These are phyloP conservation scores for Rutidosis leptorrhynchoides DNA, from an alignment of 129 eudicot species.

Conservation along the genomic window DNA sequence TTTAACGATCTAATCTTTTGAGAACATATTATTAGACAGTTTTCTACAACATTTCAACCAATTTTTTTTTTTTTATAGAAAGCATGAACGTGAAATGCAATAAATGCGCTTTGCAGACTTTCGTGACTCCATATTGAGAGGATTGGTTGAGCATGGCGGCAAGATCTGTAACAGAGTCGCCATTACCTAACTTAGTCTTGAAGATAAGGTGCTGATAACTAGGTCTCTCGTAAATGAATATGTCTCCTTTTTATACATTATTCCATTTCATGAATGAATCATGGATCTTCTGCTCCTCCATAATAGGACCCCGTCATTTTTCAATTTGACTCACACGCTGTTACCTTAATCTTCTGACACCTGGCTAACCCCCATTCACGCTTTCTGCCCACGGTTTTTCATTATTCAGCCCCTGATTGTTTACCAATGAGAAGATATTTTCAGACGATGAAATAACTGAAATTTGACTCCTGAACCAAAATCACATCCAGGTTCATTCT, in stretches of 20 bases:
- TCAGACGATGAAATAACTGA: neutral
- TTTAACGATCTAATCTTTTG: too few species aligned
- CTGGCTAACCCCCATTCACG: neutral
- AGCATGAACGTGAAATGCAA: neutral
- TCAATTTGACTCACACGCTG: constrained; percentile 24
- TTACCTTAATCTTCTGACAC: constrained; percentile 2
- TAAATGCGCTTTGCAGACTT: constrained; percentile 15
- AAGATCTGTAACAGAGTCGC: constrained; percentile 19
- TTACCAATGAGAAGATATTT: neutral
- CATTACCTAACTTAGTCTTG: constrained; percentile 11
- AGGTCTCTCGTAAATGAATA: constrained; percentile 32
- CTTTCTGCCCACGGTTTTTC: neutral
- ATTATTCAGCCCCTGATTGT: constrained; percentile 1
- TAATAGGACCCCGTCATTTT: constrained; percentile 25
- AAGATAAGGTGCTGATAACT: constrained; percentile 33
- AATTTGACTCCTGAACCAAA: constrained; percentile 23
- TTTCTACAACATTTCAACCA: too few species aligned
- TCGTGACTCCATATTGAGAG: constrained; percentile 2
- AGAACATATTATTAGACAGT: too few species aligned
- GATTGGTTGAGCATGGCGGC: constrained; percentile 35
- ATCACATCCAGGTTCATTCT: constrained; percentile 25
- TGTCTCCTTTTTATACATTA: neutral
- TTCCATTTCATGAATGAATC: constrained; percentile 24
- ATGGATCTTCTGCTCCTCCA: constrained; percentile 30
- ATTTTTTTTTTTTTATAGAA: too few species aligned